phyloP scores from a whole-genome alignment of 1,139 yeast species.

The Diutina rugosa region DNA sequence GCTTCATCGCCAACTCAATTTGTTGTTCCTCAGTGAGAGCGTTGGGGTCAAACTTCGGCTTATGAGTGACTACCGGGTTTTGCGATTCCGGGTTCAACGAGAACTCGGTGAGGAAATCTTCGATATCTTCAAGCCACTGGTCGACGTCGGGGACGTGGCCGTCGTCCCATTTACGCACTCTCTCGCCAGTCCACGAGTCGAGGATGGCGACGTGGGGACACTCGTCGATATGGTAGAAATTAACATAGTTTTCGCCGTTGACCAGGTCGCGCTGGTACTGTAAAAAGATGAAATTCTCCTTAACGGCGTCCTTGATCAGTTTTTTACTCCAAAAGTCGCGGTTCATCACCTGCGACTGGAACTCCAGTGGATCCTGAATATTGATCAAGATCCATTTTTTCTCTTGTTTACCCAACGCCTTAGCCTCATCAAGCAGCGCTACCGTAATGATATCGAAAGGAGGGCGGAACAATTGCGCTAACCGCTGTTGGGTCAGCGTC shows the following conservation, averaged over 20 bases:
- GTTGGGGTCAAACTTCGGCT: constrained; percentile 42
- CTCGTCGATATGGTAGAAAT: constrained; percentile 52
- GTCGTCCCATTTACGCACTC: constrained; percentile 57
- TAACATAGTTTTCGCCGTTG: constrained; percentile 56
- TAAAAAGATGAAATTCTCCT: constrained; percentile 60
- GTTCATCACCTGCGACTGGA: constrained; percentile 79
- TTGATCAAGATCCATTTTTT: constrained; percentile 80
- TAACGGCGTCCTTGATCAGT: constrained; percentile 51
- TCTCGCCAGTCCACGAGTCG: constrained; percentile 93
- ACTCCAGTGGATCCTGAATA: constrained; percentile 75
- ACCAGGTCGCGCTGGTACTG: constrained; percentile 72
- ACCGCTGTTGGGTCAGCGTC: constrained; percentile 53
- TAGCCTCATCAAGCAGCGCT: constrained; percentile 60
- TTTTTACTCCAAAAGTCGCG: constrained; percentile 84
- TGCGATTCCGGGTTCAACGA: constrained; percentile 52
- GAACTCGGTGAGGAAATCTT: constrained; percentile 46
- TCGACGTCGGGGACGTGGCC: constrained; percentile 44
- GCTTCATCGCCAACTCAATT: constrained; percentile 61
- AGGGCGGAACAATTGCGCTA: constrained; percentile 79
- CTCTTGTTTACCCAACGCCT: constrained; percentile 43
- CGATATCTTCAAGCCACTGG: constrained; percentile 48
- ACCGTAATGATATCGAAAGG: constrained; percentile 81
- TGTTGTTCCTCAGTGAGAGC: constrained; percentile 76
- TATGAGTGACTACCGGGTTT: constrained; percentile 57
- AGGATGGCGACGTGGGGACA: constrained; percentile 86